Evolutionary conservation across 352 stramenopile genomes (phyloP).

Genomic region (Elongisporangium prolatum): DNA sequence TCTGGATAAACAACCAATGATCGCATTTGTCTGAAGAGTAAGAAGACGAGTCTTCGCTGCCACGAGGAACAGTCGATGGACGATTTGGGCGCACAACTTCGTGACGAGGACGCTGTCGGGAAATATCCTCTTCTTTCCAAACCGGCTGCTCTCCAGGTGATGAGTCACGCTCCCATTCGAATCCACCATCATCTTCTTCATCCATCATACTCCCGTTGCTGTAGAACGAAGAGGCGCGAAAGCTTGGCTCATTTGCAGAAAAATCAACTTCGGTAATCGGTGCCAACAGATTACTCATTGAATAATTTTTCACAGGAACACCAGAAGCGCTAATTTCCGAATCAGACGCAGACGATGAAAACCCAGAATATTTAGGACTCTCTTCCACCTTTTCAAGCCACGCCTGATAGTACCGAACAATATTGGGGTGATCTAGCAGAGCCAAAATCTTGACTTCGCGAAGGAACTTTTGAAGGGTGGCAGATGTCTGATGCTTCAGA

Average conservation of each 20-base stretch:
- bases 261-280: slow-evolving; percentile 67
- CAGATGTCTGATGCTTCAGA: slow-evolving; percentile 83
- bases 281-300: slow-evolving; percentile 66
- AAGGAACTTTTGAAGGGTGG: slow-evolving; percentile 91
- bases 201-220: slow-evolving; percentile 35
- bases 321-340: slow-evolving; percentile 29
- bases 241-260: slow-evolving; percentile 35
- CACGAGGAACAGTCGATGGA: not conserved
- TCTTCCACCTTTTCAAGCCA: slow-evolving; percentile 88
- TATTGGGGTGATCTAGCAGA: slow-evolving; percentile 90
- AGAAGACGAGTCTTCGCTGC: slow-evolving; percentile 39
- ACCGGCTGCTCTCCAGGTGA: slow-evolving; percentile 36
- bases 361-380: slow-evolving; percentile 9
- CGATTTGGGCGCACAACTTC: slow-evolving; percentile 3
- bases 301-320: slow-evolving; percentile 45
- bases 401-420: slow-evolving; percentile 91
- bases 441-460: slow-evolving; percentile 92
- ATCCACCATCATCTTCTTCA: slow-evolving; percentile 57
- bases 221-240: slow-evolving; percentile 35
- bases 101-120: slow-evolving; percentile 9
- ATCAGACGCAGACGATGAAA: slow-evolving; percentile 16
- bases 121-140: slow-evolving; percentile 63
- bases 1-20: slow-evolving; percentile 91
- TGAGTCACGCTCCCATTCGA: slow-evolving; percentile 72
- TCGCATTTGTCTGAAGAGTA: slow-evolving; percentile 60